These are phyloP conservation scores for Venturiaceae sp. DNA, from an alignment of 2,329 filamentous ascomycete species.

Conservation along the genomic window DNA sequence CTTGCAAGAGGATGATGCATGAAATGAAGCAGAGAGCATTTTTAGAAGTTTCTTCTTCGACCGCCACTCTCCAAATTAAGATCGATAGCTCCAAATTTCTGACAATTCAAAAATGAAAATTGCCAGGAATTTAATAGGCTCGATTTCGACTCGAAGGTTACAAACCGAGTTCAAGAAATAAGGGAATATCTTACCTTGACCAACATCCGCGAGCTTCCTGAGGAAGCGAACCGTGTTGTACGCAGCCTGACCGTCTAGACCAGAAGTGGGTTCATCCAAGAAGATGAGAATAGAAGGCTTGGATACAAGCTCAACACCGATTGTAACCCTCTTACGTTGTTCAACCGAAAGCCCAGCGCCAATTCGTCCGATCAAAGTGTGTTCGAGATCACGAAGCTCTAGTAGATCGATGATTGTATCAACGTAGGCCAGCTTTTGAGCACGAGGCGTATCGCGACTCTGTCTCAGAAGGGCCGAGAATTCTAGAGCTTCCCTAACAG, in stretches of 20 bases:
- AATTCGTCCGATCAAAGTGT: constrained; percentile 51
- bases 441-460: constrained; percentile 41
- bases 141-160: no score
- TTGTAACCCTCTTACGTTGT: constrained; percentile 42
- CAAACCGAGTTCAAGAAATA: no score
- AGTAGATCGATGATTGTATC: constrained; percentile 54
- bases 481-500: constrained; percentile 55
- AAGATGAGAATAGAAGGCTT: constrained; percentile 54
- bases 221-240: constrained; percentile 57
- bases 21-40: no score
- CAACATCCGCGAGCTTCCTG: constrained; percentile 54
- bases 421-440: constrained; percentile 59
- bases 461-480: constrained; percentile 59
- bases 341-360: constrained; percentile 46
- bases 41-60: no score
- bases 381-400: constrained; percentile 58
- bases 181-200: constrained; percentile 44
- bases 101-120: no score
- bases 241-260: constrained; percentile 60
- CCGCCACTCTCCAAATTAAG: no score
- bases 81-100: no score
- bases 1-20: no score
- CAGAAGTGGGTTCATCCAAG: constrained; percentile 52
- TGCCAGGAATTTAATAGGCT: no score
- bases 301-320: constrained; percentile 46